Conservation (phyloP, 1,284 basidiomycete species). For the Apiotrichum mycotoxinovorans region DNA sequence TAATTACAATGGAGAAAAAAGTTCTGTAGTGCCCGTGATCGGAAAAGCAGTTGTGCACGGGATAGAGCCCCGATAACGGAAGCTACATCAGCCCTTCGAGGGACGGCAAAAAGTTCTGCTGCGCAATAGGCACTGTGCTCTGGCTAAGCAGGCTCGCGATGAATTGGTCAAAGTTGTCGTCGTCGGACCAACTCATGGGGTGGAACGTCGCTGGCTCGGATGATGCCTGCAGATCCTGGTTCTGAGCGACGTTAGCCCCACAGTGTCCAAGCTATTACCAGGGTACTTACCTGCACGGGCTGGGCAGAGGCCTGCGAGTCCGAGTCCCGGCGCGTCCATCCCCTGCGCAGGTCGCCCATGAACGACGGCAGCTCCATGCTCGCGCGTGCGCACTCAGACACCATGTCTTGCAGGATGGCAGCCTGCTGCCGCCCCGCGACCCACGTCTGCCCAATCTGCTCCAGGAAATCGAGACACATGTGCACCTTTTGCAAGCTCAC, state of each 20-base stretch:
- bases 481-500: conserved; percentile 8
- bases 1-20: too few species aligned
- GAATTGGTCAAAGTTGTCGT: conserved; percentile 10
- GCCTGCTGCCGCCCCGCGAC: conserved; percentile 11
- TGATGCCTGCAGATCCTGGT: neutral
- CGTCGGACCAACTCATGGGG: neutral
- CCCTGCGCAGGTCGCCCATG: neutral
- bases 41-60: too few species aligned
- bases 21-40: too few species aligned
- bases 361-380: conserved; percentile 4
- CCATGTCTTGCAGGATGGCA: conserved; percentile 7
- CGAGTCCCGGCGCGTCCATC: neutral
- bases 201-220: neutral
- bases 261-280: too few species aligned
- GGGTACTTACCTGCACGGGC: too few species aligned
- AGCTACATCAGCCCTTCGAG: neutral
- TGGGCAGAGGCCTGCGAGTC: too few species aligned
- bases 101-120: neutral
- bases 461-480: conserved; percentile 6
- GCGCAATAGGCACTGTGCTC: conserved; percentile 8
- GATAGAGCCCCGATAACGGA: too few species aligned
- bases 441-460: conserved; percentile 14
- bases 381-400: conserved; percentile 9
- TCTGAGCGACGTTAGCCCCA: neutral
- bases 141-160: conserved; percentile 9